phyloP scores from a whole-genome alignment of 495 filamentous ascomycete species.

The Penicillium salamii region DNA sequence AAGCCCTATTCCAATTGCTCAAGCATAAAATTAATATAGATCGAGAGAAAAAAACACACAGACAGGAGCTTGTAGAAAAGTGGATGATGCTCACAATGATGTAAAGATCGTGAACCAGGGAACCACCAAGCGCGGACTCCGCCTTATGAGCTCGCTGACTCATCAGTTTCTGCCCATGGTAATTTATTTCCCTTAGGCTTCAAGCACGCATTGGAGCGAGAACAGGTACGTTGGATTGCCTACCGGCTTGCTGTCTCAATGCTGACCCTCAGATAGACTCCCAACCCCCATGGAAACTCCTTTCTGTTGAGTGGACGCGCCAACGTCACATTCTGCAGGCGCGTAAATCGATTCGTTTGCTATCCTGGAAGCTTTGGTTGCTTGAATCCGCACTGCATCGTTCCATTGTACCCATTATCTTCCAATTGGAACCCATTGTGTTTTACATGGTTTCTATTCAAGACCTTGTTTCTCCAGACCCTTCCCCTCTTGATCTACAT shows the following conservation, averaged over 20 bases:
- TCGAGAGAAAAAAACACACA: too few species aligned
- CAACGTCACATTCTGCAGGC: neutral
- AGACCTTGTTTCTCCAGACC: too few species aligned
- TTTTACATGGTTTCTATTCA: too few species aligned
- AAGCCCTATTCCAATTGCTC: neutral
- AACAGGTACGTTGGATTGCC: neutral
- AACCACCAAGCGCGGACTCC: neutral
- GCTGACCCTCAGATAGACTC: neutral
- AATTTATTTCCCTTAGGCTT: neutral
- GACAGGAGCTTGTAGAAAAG: constrained; percentile 6
- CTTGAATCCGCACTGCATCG: too few species aligned
- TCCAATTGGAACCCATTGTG: too few species aligned
- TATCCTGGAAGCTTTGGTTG: neutral
- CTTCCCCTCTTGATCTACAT: too few species aligned
- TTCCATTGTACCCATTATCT: too few species aligned
- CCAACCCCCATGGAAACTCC: constrained; percentile 2
- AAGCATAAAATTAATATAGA: too few species aligned
- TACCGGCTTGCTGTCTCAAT: constrained; percentile 3
- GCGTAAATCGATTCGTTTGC: neutral
- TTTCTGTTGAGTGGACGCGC: neutral
- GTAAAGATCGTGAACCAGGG: constrained; percentile 21
- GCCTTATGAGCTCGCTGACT: too few species aligned
- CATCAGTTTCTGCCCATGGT: neutral
- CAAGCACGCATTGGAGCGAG: neutral
- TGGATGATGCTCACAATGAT: constrained; percentile 39